Evolutionary conservation across 108 stramenopile genomes (phyloP), one percentile per base, ranked within the genome.

Genomic region (Cyclotella distinguenda): DNA sequence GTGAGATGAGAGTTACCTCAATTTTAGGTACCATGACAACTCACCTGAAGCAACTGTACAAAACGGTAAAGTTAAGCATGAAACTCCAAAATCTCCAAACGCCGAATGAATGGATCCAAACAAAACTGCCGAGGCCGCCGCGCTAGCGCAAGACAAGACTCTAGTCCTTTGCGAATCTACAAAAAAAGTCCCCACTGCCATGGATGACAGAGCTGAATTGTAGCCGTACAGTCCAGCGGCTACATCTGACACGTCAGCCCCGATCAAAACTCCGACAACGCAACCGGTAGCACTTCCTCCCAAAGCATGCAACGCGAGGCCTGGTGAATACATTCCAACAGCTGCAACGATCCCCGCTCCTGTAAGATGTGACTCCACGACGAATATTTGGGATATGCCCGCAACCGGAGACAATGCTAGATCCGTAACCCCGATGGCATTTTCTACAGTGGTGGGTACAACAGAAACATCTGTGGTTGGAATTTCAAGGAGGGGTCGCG

Each of bases 371-470:
- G 84, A 87, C 64, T 88, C 77, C 0, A 88, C 87, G 1, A 93
- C 88, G 72, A 88, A 93, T 43, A 93, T 93, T 72, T 93, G 91
- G 8, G 88, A 90, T 19, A 93, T 76, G 42, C 91, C 88, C 13
- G 58, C 74, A 28, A 90, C 57, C 0, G 91, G 88, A 27, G 86
- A 64, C 8, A 63, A 9, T 6, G 30, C 40, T 26, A 74, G 35
- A 22, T 65, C 66, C 1, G 40, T n/a, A 13, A 68, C 6, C 4
- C 43, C 44, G 0, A 56, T 44, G 7, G 57, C 52, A 36, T 42
- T 18, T 31, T 40, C 50, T 6, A 35, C 58, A 53, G 62, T 28
- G 11, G 46, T 56, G 22, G 52, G 60, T 7, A 31, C 35, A 49
- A 50, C 21, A 11, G 46, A 44, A 16, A 53, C 66, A 15, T 44